phyloP scores from a whole-genome alignment of 2,329 filamentous ascomycete genomes.

The Neofusicoccum cordaticola region DNA sequence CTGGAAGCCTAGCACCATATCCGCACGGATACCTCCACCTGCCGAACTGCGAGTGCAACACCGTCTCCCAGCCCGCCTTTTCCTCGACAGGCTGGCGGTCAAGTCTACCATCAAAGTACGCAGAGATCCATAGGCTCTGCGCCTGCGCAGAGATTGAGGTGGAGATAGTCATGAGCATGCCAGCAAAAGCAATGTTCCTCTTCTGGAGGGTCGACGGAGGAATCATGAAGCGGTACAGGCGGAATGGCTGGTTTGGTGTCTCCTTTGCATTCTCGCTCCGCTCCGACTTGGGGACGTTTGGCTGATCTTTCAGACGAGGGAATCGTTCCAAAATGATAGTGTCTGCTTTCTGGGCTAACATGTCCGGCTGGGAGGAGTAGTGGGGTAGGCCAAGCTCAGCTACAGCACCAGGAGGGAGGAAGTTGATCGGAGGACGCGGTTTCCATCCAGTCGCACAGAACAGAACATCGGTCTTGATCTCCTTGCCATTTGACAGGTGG shows the following conservation, averaged over 20 bases:
- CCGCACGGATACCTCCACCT: constrained; percentile 67
- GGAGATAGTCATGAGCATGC: constrained; percentile 37
- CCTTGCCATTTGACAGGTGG: constrained; percentile 47
- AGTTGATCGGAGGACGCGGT: constrained; percentile 49
- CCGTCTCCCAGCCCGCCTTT: constrained; percentile 37
- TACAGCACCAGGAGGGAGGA: constrained; percentile 33
- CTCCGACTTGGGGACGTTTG: constrained; percentile 22
- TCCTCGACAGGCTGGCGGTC: constrained; percentile 18
- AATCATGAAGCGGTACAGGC: constrained; percentile 45
- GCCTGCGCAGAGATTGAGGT: constrained; percentile 38
- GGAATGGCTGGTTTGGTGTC: constrained; percentile 26
- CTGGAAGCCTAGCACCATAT: constrained; percentile 58
- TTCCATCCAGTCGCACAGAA: constrained; percentile 58
- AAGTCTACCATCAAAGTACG: constrained; percentile 60
- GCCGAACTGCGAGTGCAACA: constrained; percentile 66
- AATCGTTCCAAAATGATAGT: constrained; percentile 53
- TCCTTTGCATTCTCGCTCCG: background rate
- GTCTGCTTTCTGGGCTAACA: constrained; percentile 39
- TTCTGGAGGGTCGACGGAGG: constrained; percentile 30
- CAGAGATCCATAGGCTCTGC: constrained; percentile 51
- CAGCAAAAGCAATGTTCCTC: constrained; percentile 39
- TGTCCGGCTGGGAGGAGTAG: background rate
- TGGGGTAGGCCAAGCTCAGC: constrained; percentile 29
- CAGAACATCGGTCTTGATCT: constrained; percentile 49
- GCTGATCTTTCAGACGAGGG: constrained; percentile 54